Evolutionary conservation across 208 protist genomes (phyloP), one percentile per base, ranked within the genome.

Genomic region (Leishmania martiniquensis): DNA sequence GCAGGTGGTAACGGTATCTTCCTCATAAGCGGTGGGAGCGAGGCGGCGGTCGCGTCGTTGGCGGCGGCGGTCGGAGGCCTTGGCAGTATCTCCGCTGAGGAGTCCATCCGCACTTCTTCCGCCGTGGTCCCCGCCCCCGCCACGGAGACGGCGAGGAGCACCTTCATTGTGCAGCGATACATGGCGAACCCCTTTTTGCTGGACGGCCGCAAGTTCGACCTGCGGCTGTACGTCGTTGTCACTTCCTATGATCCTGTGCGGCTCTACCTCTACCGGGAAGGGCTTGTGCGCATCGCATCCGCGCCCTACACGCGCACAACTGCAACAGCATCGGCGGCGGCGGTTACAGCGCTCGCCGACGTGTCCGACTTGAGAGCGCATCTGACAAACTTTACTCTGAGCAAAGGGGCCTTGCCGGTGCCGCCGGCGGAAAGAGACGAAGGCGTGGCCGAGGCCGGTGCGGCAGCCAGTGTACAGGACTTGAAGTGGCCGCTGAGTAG

Each of bases 321-420:
- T 57, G 29, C 29, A 9, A 72, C 68, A 10, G 20, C 68, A 1
- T 12, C 44, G n/a, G 47, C 44, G 22, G 29, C 44, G 22, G 29
- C 72, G n/a, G 39, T 17, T 9, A 72, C 68, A 25, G 32, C 29
- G 7, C 45, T 90, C 15, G 83, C 74, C 13, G 63, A 77, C 47
- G 55, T 76, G 3, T 47, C 49, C 13, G 70, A 54, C 34, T 75
- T 96, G 39, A 92, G 88, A 17, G 90, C 90, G 54, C 92, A 96
- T 68, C 75, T 96, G n/a, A 98, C 96, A 42, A 98, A 98, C 81
- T 98, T 97, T 79, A 92, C 90, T 1, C 65, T 98, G 55, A 97
- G 97, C 82, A 97, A 97, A 68, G 86, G 86, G 10, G 76, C 65
- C 0, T 82, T 78, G 34, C 84, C 87, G 34, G 96, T 89, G 80